A percentile compares a stretch with the other conserved stretches of the same genome.
These are phyloP conservation scores for Trichophyton equinum DNA, from an alignment of 2,329 filamentous ascomycete genomes.

Conservation along the genomic window DNA sequence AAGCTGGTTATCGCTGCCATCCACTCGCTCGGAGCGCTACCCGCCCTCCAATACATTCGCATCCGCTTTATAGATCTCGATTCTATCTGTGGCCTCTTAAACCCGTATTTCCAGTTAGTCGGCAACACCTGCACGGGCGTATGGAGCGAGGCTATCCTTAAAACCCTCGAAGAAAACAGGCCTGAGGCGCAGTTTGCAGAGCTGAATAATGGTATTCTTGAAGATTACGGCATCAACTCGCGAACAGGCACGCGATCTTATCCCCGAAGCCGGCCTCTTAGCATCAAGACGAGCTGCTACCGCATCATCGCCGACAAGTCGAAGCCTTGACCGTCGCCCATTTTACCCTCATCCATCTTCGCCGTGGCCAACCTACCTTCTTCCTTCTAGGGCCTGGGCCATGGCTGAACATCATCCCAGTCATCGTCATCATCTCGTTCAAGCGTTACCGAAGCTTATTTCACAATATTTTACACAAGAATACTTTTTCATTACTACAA, in stretches of 20 bases:
- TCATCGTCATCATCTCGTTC: neutral
- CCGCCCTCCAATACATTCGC: constrained; percentile 50
- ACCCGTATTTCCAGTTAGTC: constrained; percentile 57
- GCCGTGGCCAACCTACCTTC: too few relatives aligned
- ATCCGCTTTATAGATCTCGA: constrained; percentile 68
- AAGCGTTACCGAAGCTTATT: neutral
- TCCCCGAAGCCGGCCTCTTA: constrained; percentile 27
- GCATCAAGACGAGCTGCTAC: constrained; percentile 30
- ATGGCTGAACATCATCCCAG: neutral
- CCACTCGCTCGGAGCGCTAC: constrained; percentile 46
- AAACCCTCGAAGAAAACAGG: constrained; percentile 46
- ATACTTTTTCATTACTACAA: neutral
- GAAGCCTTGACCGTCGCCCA: constrained; percentile 15
- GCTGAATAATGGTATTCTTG: constrained; percentile 51
- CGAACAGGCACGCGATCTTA: constrained; percentile 26
- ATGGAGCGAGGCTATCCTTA: constrained; percentile 57
- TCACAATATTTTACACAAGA: neutral
- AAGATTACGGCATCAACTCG: constrained; percentile 22
- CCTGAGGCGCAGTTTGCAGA: constrained; percentile 49
- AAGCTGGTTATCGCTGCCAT: constrained; percentile 53
- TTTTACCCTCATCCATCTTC: neutral
- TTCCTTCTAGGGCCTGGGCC: too few relatives aligned
- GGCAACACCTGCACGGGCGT: constrained; percentile 53
- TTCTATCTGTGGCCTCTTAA: constrained; percentile 55
- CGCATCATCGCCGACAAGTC: constrained; percentile 30